A percentile compares a stretch with the other conserved stretches of the same genome.
These are phyloP conservation scores for Aspergillus hiratsukae DNA, from an alignment of 2,329 filamentous ascomycete species.

Conservation along the genomic window DNA sequence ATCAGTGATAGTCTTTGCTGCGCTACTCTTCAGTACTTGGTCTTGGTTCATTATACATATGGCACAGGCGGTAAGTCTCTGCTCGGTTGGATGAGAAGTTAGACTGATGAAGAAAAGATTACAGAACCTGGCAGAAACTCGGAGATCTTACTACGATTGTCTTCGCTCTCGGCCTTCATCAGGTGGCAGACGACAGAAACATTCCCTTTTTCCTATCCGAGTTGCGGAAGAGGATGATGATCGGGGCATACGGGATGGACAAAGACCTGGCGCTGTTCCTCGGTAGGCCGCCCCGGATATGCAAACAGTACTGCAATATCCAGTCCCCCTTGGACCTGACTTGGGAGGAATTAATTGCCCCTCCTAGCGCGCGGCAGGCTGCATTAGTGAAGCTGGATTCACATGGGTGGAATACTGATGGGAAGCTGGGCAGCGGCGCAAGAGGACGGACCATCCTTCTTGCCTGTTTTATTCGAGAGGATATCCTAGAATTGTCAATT, in stretches of 20 bases:
- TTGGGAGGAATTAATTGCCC: conserved; percentile 14
- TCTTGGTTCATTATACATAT: conserved; percentile 8
- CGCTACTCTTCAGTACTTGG: conserved; percentile 10
- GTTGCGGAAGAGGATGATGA: conserved; percentile 35
- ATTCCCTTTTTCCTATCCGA: conserved; percentile 33
- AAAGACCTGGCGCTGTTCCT: conserved; percentile 45
- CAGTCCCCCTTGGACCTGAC: conserved; percentile 17
- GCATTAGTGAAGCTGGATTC: conserved; percentile 11
- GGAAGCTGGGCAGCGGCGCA: conserved; percentile 7
- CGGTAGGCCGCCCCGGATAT: conserved; percentile 43
- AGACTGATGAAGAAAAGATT: conserved; percentile 25
- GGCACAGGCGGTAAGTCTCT: conserved; percentile 12
- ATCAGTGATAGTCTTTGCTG: conserved; percentile 17
- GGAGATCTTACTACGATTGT: conserved; percentile 42
- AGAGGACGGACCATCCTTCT: conserved; percentile 7
- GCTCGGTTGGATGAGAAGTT: neutral
- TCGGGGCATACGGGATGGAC: conserved; percentile 39
- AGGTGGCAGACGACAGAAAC: conserved; percentile 18
- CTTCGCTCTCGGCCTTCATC: conserved; percentile 44
- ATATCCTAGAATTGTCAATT: conserved; percentile 17
- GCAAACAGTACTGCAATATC: conserved; percentile 32
- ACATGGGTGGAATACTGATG: conserved; percentile 21
- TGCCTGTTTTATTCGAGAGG: conserved; percentile 15
- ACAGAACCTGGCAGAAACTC: conserved; percentile 40
- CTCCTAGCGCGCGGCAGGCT: conserved; percentile 8